A percentile compares a stretch with the other conserved stretches of the same genome.
Evolutionary conservation across 106 monocot species (phyloP).

Genomic region (Gastrodia elata): DNA sequence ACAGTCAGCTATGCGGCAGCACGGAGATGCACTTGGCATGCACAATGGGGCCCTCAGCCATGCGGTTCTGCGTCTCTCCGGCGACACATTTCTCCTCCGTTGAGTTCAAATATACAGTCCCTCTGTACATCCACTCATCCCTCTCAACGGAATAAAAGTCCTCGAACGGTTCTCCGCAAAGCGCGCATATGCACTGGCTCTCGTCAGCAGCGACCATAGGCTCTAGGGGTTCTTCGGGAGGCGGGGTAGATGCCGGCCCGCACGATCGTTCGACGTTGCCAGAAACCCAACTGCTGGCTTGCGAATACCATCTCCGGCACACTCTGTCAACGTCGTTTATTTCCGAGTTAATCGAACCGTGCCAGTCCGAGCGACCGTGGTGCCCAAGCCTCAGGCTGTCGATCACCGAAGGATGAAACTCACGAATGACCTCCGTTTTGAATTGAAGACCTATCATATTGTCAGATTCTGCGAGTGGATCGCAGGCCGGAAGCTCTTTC

Average conservation of each 20-base stretch:
- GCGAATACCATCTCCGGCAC: constrained; percentile 53
- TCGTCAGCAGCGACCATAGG: constrained; percentile 91
- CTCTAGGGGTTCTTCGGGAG: constrained; percentile 23
- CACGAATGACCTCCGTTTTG: constrained; percentile 52
- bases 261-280: constrained; percentile 4
- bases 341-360: constrained; percentile 23
- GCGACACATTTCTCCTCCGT: constrained; percentile 8
- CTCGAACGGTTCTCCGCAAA: constrained; percentile 92
- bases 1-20: constrained; percentile 5
- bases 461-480: constrained; percentile 5
- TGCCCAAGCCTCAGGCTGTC: constrained; percentile 33
- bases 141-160: constrained; percentile 56
- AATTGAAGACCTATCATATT: constrained; percentile 57
- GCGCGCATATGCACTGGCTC: constrained; percentile 64
- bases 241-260: neutral
- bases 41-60: constrained; percentile 33
- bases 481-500: constrained; percentile 8
- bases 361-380: constrained; percentile 44
- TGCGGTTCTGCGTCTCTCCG: constrained; percentile 5
- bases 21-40: constrained; percentile 58
- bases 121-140: constrained; percentile 93
- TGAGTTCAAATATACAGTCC: constrained; percentile 44
- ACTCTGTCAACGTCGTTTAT: constrained; percentile 7
- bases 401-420: constrained; percentile 55
- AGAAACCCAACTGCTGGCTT: constrained; percentile 25